A percentile compares a stretch with the other conserved stretches of the same genome.
Conservation (phyloP, 2,329 filamentous ascomycete species). For the Xylaria hypoxylon region DNA sequence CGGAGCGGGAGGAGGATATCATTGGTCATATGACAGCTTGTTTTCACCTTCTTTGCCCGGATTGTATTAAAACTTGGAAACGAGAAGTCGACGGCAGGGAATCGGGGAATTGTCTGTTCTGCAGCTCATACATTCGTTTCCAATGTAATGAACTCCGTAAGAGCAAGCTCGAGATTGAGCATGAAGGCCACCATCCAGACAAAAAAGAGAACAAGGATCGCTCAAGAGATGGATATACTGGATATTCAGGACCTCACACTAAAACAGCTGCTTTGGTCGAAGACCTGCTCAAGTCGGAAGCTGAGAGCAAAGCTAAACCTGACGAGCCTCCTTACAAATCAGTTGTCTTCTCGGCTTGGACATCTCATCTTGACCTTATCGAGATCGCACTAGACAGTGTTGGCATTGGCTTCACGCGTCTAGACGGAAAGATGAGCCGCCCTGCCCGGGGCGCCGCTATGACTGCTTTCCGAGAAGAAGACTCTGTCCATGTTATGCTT, state of each 20-base stretch:
- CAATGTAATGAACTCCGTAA: constrained; percentile 76
- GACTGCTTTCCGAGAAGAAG: constrained; percentile 79
- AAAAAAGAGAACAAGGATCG: constrained; percentile 48
- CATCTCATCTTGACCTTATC: constrained; percentile 91
- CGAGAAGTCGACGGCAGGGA: constrained; percentile 61
- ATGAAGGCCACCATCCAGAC: constrained; percentile 63
- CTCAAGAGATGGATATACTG: constrained; percentile 69
- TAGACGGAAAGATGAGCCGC: constrained; percentile 91
- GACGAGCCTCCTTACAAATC: constrained; percentile 85
- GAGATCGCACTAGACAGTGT: constrained; percentile 79
- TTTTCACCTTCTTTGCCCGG: constrained; percentile 84
- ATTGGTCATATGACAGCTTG: constrained; percentile 87
- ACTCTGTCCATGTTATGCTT: constrained; percentile 80
- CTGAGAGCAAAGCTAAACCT: constrained; percentile 70
- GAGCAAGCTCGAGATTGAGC: constrained; percentile 67
- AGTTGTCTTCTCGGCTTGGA: constrained; percentile 97
- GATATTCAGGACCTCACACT: constrained; percentile 87
- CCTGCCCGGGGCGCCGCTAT: constrained; percentile 79
- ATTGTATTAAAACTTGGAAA: constrained; percentile 74
- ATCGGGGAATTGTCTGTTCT: constrained; percentile 73
- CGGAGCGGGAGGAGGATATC: constrained; percentile 71
- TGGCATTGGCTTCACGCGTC: constrained; percentile 77
- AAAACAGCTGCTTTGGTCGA: constrained; percentile 87
- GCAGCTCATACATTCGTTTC: constrained; percentile 71
- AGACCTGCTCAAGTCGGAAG: constrained; percentile 75